Evolutionary conservation across 139 green algal genomes (phyloP).

Genomic region (Tetraselmis chui): DNA sequence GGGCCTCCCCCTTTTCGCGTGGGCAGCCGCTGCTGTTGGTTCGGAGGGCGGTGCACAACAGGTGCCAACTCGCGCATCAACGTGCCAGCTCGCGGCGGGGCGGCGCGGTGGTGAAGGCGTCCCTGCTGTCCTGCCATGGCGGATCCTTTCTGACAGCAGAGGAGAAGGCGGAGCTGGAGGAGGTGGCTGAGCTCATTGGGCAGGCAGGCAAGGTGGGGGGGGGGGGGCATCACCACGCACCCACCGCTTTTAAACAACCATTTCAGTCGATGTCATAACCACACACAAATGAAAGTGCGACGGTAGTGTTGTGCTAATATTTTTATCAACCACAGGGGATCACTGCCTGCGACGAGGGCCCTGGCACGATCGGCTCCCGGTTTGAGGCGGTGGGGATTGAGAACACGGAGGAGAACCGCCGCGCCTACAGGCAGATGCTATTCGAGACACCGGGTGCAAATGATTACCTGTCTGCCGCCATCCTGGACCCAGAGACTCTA

Average conservation of each 20-base stretch:
- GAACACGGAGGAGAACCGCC: constrained; percentile 41
- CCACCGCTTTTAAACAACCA: not conserved
- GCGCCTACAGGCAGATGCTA: constrained; percentile 36
- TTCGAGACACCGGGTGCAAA: constrained; percentile 29
- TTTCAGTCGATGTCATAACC: constrained; percentile 1
- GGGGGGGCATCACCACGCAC: not conserved
- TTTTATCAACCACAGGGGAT: constrained; percentile 32
- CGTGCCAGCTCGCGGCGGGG: not conserved
- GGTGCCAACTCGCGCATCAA: not conserved
- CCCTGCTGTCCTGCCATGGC: constrained; percentile 4
- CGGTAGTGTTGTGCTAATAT: no score
- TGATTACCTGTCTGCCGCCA: constrained; percentile 45
- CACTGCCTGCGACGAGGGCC: constrained; percentile 35
- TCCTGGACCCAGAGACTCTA: constrained; percentile 50
- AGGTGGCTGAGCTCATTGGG: constrained; percentile 13
- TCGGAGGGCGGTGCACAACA: not conserved
- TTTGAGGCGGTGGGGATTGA: constrained; percentile 32
- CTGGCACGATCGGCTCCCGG: constrained; percentile 29
- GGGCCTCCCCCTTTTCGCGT: not conserved
- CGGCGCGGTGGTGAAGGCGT: not conserved
- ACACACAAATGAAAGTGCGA: no score
- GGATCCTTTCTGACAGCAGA: constrained; percentile 2
- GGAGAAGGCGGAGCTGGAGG: constrained; percentile 23
- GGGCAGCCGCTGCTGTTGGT: not conserved
- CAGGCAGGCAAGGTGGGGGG: not conserved